Evolutionary conservation across 2,329 filamentous ascomycete species (phyloP), one percentile per base, ranked within the genome.

Genomic region (Claviceps humidiphila): DNA sequence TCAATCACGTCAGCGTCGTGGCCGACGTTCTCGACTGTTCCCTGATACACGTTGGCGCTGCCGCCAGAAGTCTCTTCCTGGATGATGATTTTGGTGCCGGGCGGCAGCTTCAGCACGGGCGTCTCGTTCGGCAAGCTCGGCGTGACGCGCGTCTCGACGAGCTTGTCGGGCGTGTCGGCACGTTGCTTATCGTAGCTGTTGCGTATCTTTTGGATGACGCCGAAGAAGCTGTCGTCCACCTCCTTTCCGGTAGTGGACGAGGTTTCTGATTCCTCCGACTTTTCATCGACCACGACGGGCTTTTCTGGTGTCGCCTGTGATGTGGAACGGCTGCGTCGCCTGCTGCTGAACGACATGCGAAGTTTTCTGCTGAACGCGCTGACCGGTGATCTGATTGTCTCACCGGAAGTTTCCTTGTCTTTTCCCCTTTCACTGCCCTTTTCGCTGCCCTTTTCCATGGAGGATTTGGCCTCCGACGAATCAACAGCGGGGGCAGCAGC

Each of bases 341-440:
- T 96, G 61, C 84, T 85, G 58, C 84, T 83, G 61, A 91, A 89
- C 0, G 84, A 82, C 80, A 87, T 85, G 47, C 85, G 82, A 66
- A 95, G 90, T 69, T 91, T 93, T 70, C 90, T 93, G 44, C 85
- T 82, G 64, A 95, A 94, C 5, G 88, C 72, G 2, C 78, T 83
- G 52, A 74, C 71, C 4, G 72, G 71, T 2, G 74, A 70, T 59
- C 87, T 86, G 13, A 73, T 70, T 52, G 74, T 83, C 20, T 73
- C 69, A 34, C 62, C 63, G 13, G 71, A 66, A 58, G 72, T 74
- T 3, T 72, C 69, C 57, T 70, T 71, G 4, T 68, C 67, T 54
- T 69, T 71, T 0, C 74, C 70, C 53, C 71, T 74, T 2, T 71
- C 44, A 53, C n/a, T 45, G 5, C 71, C 68, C 52, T 73, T 74